Evolutionary conservation across 2,329 filamentous ascomycete species (phyloP), one percentile per base, ranked within the genome.

Genomic region (Lecanicillium sp.): DNA sequence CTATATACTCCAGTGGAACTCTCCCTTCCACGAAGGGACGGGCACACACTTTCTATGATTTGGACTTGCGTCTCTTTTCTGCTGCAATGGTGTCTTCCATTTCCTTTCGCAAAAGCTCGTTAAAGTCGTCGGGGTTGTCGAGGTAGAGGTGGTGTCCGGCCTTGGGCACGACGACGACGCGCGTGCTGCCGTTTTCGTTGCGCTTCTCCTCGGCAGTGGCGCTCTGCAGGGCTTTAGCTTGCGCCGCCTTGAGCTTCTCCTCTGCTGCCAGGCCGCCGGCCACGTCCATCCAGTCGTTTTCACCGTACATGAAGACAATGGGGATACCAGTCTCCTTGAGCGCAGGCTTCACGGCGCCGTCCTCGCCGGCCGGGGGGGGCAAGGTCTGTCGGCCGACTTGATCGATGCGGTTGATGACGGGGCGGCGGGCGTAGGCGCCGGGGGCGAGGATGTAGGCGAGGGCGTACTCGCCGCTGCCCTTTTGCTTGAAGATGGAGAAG

Each of bases 261-360:
- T 84, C 77, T 0, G 89, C 81, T 0, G 84, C 87, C 33, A 81
- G 77, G 0, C 92, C 92, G 19, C 89, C 92, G 0, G 79, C 79
- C 8, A 92, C 81, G 49, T 98, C 92, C 92, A 98, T 98, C 92
- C 92, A 98, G 67, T 98, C 92, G 54, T 92, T 81, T 52, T 97
- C 89, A 46, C 92, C 92, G 56, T 98, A 98, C 84, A 97, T 89
- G 57, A 98, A 77, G 8, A 97, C 75, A 22, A 97, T 69, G 0
- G 92, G 90, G 36, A 88, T 70, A 2, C 89, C 88, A 0, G 73
- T 84, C 50, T 79, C 74, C 41, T 57, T 61, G 29, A 51, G 41
- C 13, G 49, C 41, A 9, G 47, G 44, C 22, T 25, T 25, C 11
- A n/a, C n/a, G 22, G 22, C 22, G 22, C 22, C 22, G 22, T 25